Evolutionary conservation across 352 stramenopile genomes (phyloP).

Genomic region (Thraustochytrium sp.): DNA sequence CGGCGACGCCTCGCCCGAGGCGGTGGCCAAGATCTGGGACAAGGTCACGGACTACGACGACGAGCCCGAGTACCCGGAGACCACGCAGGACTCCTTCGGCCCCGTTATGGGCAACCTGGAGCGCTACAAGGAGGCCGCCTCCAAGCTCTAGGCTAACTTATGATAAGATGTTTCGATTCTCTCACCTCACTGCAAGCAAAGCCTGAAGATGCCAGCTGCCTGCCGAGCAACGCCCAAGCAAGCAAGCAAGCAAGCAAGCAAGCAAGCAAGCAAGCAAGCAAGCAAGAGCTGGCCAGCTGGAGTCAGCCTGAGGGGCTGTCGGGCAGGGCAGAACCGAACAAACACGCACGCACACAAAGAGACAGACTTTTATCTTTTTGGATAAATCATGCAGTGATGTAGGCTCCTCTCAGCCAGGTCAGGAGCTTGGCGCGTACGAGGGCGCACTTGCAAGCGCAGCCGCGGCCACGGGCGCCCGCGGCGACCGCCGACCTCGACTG

Average conservation of each 20-base stretch:
- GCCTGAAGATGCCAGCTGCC: no score
- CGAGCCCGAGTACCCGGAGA: constrained; percentile 60
- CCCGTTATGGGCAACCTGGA: constrained; percentile 45
- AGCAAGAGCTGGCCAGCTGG: no score
- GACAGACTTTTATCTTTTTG: not conserved
- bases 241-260: not conserved
- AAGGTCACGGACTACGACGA: constrained; percentile 60
- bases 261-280: not conserved
- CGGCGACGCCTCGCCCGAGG: constrained; percentile 49
- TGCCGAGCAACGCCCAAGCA: not conserved
- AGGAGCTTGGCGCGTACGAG: not conserved
- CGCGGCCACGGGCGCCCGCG: no score
- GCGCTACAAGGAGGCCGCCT: constrained; percentile 26
- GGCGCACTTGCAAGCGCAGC: not conserved
- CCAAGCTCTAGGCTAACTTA: constrained; percentile 39
- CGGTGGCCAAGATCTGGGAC: not conserved
- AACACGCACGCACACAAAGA: no score
- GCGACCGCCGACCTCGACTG: not conserved
- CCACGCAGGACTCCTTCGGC: constrained; percentile 45
- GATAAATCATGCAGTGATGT: not conserved
- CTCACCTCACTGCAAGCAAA: not conserved
- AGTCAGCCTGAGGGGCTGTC: no score
- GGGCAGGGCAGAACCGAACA: no score
- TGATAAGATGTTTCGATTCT: not conserved
- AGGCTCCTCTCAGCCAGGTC: not conserved